Percentiles rank a stretch among this genome's conserved stretches.
These are phyloP conservation scores for Rhodotorula taiwanensis DNA, from an alignment of 768 basidiomycete species.

Conservation along the genomic window DNA sequence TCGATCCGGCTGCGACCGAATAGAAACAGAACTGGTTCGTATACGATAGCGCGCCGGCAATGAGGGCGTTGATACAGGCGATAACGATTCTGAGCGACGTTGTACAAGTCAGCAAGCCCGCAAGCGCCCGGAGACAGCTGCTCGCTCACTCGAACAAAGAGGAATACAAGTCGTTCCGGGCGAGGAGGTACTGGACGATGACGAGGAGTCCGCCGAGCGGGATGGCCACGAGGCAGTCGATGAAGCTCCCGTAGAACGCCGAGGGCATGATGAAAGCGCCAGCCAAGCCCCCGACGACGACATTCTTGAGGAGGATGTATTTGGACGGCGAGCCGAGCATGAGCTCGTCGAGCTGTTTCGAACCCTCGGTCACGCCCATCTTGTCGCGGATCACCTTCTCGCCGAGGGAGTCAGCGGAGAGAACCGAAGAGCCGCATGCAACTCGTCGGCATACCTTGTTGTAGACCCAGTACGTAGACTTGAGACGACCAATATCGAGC, in stretches of 20 bases:
- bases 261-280: not conserved
- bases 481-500: conserved; percentile 68
- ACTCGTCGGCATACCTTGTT: conserved; percentile 43
- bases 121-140: too few species aligned
- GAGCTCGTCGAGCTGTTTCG: conserved; percentile 58
- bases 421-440: not conserved
- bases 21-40: conserved; percentile 68
- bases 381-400: conserved; percentile 58
- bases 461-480: conserved; percentile 37
- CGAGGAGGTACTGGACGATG: conserved; percentile 59
- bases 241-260: conserved; percentile 64
- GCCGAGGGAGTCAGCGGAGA: not conserved
- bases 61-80: conserved; percentile 67
- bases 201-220: conserved; percentile 73
- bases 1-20: conserved; percentile 64
- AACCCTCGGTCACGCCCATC: conserved; percentile 65
- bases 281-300: conserved; percentile 65
- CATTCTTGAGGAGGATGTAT: conserved; percentile 51
- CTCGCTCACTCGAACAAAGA: conserved; percentile 67
- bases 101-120: not conserved
- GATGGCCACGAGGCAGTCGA: conserved; percentile 63
- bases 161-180: conserved; percentile 64
- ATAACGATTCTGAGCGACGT: conserved; percentile 54
- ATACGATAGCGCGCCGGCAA: conserved; percentile 64
- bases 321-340: conserved; percentile 55